These are phyloP conservation scores for Sordaria brevicollis DNA, from an alignment of 495 filamentous ascomycete species.

Conservation along the genomic window DNA sequence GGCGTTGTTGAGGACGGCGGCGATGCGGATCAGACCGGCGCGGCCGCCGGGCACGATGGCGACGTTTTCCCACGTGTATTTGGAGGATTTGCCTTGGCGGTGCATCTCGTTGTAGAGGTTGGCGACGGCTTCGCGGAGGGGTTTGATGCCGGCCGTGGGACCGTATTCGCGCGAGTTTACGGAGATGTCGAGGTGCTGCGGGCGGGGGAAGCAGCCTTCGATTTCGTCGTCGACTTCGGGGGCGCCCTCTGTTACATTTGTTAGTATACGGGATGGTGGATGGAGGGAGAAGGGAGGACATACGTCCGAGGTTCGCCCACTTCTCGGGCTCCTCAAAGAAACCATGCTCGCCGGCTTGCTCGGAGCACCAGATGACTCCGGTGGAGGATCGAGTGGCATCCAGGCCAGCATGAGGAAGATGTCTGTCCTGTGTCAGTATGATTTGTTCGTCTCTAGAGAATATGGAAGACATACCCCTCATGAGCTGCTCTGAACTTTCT, in stretches of 20 bases:
- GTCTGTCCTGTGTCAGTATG: conserved; percentile 19
- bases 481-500: conserved; percentile 76
- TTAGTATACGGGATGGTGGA: background rate
- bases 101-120: conserved; percentile 89
- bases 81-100: conserved; percentile 72
- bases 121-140: conserved; percentile 54
- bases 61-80: conserved; percentile 99
- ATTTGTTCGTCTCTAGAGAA: background rate
- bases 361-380: conserved; percentile 81
- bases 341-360: conserved; percentile 68
- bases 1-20: conserved; percentile 84
- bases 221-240: conserved; percentile 93
- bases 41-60: conserved; percentile 91
- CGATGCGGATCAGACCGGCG: conserved; percentile 87
- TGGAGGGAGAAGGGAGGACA: background rate
- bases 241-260: conserved; percentile 50
- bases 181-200: conserved; percentile 66
- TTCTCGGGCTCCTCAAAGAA: conserved; percentile 68
- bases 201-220: conserved; percentile 79
- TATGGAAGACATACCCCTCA: conserved; percentile 44
- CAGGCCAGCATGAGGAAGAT: conserved; percentile 80
- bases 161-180: conserved; percentile 78
- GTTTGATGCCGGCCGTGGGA: conserved; percentile 34
- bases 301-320: conserved; percentile 85
- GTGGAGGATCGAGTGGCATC: conserved; percentile 75